phyloP scores from a whole-genome alignment of 257 asterid genomes.

The Solanum etuberosum region DNA sequence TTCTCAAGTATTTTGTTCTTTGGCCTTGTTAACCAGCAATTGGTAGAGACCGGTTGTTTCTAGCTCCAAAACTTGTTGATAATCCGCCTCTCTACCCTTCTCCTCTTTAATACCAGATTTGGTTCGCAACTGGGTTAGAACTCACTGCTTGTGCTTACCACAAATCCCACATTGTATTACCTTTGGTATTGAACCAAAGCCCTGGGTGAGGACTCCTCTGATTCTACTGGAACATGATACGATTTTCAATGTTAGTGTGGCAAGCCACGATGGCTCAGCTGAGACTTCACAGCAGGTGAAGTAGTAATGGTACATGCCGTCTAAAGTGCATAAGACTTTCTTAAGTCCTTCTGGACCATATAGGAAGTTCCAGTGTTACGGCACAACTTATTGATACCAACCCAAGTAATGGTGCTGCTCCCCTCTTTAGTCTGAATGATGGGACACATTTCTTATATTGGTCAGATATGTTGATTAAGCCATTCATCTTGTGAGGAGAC shows the following conservation, averaged over 20 bases:
- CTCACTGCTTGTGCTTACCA: neutral
- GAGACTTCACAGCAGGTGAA: neutral
- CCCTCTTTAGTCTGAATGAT: neutral
- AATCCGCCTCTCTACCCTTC: neutral
- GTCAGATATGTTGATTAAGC: neutral
- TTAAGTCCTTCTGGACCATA: neutral
- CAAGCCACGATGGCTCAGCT: neutral
- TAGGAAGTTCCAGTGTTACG: neutral
- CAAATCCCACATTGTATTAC: neutral
- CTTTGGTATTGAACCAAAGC: neutral
- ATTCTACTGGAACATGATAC: neutral
- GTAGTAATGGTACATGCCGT: neutral
- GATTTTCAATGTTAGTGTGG: neutral
- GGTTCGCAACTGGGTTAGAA: neutral
- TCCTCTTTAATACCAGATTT: neutral
- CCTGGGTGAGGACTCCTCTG: neutral
- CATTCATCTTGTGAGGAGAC: neutral
- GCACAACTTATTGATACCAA: neutral
- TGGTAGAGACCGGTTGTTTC: neutral
- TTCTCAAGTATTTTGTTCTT: neutral
- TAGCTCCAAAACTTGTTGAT: neutral
- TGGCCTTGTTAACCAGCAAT: neutral
- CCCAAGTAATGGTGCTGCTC: neutral
- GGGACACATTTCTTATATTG: neutral
- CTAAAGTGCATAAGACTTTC: neutral